Conservation (phyloP, 1,139 yeast species). For the Candida pseudoviswanathii region DNA sequence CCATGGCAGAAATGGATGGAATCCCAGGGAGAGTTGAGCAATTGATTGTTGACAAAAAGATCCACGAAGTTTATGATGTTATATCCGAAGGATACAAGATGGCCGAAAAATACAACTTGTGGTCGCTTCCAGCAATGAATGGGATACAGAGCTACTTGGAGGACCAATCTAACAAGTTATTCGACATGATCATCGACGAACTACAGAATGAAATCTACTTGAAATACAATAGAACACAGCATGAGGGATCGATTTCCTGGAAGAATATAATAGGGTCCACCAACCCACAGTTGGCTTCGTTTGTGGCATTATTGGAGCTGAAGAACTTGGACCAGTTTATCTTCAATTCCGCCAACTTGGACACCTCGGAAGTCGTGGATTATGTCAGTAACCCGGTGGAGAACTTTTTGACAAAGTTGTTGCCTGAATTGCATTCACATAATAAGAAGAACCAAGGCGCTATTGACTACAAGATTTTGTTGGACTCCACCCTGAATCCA, state of each 20-base stretch:
- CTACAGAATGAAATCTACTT: slow-evolving; percentile 72
- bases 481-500: slow-evolving; percentile 31
- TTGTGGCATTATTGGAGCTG: slow-evolving; percentile 41
- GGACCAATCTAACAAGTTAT: slow-evolving; percentile 63
- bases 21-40: slow-evolving; percentile 69
- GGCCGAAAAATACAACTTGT: slow-evolving; percentile 62
- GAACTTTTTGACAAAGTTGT: slow-evolving; percentile 31
- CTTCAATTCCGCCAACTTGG: slow-evolving; percentile 59
- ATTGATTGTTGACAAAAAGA: slow-evolving; percentile 65
- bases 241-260: slow-evolving; percentile 26
- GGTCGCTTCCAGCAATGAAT: slow-evolving; percentile 63
- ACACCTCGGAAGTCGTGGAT: slow-evolving; percentile 53
- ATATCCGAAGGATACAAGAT: slow-evolving; percentile 56
- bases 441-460: slow-evolving; percentile 21
- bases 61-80: slow-evolving; percentile 66
- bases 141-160: slow-evolving; percentile 61
- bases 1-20: slow-evolving; percentile 62
- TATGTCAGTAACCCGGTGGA: slow-evolving; percentile 49
- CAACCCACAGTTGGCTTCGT: slow-evolving; percentile 37
- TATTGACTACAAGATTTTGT: slow-evolving; percentile 31
- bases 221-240: slow-evolving; percentile 30
- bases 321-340: slow-evolving; percentile 57
- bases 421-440: slow-evolving; percentile 36
- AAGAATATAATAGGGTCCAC: slow-evolving; percentile 28
- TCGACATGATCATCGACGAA: slow-evolving; percentile 77